Percentiles rank a stretch among this genome's conserved stretches.
Conservation (phyloP, 345 rosid genomes). For the Luvunga scandens region DNA sequence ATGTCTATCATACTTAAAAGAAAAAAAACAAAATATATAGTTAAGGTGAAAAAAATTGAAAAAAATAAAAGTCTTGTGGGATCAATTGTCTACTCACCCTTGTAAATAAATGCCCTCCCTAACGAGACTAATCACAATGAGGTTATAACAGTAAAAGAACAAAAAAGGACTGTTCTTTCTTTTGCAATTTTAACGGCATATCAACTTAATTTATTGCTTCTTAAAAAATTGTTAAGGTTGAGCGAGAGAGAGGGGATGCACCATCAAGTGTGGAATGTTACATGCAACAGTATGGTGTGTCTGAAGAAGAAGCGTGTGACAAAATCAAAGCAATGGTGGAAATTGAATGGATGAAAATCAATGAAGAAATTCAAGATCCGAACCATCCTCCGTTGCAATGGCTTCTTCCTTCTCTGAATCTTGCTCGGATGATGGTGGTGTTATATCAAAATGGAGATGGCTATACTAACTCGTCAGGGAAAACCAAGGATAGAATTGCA, state of each 20-base stretch:
- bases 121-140: no score
- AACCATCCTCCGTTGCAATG: not conserved
- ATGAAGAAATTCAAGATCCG: conserved; percentile 6
- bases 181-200: no score
- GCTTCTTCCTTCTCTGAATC: not conserved
- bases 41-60: no score
- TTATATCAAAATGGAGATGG: not conserved
- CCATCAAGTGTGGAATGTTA: conserved; percentile 7
- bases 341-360: not conserved
- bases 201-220: no score
- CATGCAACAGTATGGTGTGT: not conserved
- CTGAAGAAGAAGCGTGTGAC: not conserved
- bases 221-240: not conserved
- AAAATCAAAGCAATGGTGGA: conserved; percentile 4
- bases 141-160: no score
- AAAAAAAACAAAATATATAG: no score
- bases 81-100: no score
- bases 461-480: not conserved
- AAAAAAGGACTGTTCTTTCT: no score
- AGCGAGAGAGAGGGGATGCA: conserved; percentile 3
- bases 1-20: no score
- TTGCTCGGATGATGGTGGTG: conserved; percentile 4
- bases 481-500: conserved; percentile 2
- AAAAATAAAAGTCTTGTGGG: no score
- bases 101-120: no score